Conservation (phyloP, 805 yeast species). For the Pichia ethanolica region DNA sequence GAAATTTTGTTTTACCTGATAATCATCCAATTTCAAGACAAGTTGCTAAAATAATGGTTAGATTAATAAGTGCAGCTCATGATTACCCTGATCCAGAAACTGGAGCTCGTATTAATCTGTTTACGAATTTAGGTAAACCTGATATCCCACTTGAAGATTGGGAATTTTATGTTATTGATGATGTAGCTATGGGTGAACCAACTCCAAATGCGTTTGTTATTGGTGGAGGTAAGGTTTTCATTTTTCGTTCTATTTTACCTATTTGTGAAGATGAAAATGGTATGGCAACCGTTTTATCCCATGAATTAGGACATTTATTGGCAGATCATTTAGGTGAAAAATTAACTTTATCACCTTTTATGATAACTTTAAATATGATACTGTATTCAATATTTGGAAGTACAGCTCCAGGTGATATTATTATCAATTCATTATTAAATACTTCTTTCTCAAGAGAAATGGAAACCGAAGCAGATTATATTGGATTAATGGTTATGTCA, state of each 20-base stretch:
- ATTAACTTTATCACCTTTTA: conserved; percentile 68
- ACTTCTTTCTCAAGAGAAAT: conserved; percentile 86
- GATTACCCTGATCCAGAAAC: conserved; percentile 30
- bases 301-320: conserved; percentile 89
- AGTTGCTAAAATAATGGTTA: conserved; percentile 56
- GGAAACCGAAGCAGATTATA: conserved; percentile 95
- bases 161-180: conserved; percentile 74
- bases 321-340: conserved; percentile 89
- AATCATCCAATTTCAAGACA: conserved; percentile 50
- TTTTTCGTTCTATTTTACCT: conserved; percentile 69
- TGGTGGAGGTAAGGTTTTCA: conserved; percentile 94
- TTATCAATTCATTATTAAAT: conserved; percentile 49
- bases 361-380: conserved; percentile 43
- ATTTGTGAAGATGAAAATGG: conserved; percentile 82
- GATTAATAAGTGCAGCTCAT: conserved; percentile 53
- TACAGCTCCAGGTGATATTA: conserved; percentile 40
- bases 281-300: conserved; percentile 88
- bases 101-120: conserved; percentile 21
- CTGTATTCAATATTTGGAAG: conserved; percentile 60
- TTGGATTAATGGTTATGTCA: conserved; percentile 89
- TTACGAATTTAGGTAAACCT: conserved; percentile 18
- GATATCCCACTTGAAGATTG: conserved; percentile 41
- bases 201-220: conserved; percentile 97
- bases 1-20: conserved; percentile 48
- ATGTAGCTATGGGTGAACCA: conserved; percentile 40